Base-by-base conservation (phyloP, 2,329 filamentous ascomycete species). In the Arthrobotrys megalospora region DNA sequence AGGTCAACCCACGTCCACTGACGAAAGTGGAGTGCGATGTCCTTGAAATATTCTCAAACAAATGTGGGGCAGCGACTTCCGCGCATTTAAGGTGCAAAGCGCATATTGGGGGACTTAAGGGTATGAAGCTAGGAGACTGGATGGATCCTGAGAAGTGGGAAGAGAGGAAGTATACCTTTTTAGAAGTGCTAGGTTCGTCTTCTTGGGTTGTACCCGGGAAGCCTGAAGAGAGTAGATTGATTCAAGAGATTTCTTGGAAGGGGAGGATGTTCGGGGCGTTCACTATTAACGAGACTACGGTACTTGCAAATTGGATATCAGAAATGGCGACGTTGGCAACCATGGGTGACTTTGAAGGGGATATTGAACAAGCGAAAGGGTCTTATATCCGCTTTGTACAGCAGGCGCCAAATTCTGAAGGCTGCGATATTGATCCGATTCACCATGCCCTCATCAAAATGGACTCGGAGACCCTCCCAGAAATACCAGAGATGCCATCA, bases 211-310 rank as follows among this genome's bases (percentile, higher is more conserved):
- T 82, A 48, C 83, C 82, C 47, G 86, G 86, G 4, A 80, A 84
- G 43, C 85, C 85, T 65, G 60, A 80, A 0, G 83, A 83, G 38
- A 87, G 86, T 70, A 83, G 80, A 21, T 82, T 88, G 1, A 80
- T 87, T 1, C 83, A 82, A 47, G 86, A 86, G 80, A 80, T 87
- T 6, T 82, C 79, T 0, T 87, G 86, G 86, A 83, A 84, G 24
- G 87, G 86, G 4, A 84, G 83, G 50, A 88, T 88, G 86, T 88
- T 86, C 79, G 86, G 86, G 0, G 83, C 85, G 19, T 88, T 88
- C 80, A 87, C 86, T 0, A 80, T 85, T 14, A 81, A 80, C 10
- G 87, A 88, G 79, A 82, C 84, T 16, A 82, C 83, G 12, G 78
- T 83, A 1, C 76, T 87, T 6, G 81, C 80, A 63, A 64, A 76